phyloP scores from a whole-genome alignment of 1,284 basidiomycete species.

The Thecaphora thlaspeos region DNA sequence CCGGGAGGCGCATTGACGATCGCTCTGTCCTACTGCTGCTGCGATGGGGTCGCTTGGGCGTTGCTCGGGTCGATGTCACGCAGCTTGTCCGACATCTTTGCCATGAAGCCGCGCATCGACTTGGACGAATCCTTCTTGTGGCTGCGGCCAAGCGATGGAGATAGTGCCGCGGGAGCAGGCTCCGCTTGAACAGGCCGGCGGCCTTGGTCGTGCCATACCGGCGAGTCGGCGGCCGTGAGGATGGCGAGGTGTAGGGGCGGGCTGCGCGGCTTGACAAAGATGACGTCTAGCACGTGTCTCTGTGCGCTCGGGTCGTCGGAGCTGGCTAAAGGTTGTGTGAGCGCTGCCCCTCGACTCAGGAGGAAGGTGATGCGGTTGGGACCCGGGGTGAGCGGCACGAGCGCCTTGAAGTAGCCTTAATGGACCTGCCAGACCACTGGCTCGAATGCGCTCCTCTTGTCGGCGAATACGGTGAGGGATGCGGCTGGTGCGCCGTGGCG shows the following conservation, averaged over 20 bases:
- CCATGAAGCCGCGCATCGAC: conserved; percentile 12
- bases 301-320: background rate
- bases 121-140: conserved; percentile 3
- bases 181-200: no score
- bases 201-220: conserved; percentile 17
- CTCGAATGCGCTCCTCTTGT: conserved; percentile 13
- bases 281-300: background rate
- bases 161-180: no score
- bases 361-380: conserved; percentile 14
- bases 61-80: conserved; percentile 1
- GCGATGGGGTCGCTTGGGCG: background rate
- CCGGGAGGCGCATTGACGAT: conserved; percentile 25
- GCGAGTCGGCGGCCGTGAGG: conserved; percentile 22
- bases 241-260: conserved; percentile 31
- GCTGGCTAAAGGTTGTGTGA: background rate
- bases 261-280: background rate
- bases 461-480: conserved; percentile 6
- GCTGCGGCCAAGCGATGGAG: no score
- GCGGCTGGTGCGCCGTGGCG: conserved; percentile 1
- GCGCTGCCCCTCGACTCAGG: background rate
- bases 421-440: conserved; percentile 25
- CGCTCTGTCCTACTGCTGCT: background rate
- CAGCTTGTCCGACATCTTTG: conserved; percentile 14
- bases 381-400: conserved; percentile 19
- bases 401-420: conserved; percentile 26